phyloP scores from a whole-genome alignment of 352 stramenopile genomes.

The Globisporangium emineosum region DNA sequence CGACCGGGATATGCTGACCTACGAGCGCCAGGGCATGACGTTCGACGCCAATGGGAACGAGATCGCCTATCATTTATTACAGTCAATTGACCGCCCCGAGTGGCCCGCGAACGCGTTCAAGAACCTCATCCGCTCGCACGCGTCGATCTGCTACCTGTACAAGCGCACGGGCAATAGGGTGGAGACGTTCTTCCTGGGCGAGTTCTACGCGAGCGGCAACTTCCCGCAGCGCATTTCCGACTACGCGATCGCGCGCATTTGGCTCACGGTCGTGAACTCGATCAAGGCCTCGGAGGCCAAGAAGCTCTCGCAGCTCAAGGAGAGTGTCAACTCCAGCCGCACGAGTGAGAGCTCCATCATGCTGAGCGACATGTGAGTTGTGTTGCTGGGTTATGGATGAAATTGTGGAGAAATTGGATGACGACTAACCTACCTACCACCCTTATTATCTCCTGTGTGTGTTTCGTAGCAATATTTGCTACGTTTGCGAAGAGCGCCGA shows the following conservation, averaged over 20 bases:
- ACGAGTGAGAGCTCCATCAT: neutral
- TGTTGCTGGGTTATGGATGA: too few species aligned
- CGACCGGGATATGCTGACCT: constrained; percentile 47
- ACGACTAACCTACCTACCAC: neutral
- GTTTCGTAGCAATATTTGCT: constrained; percentile 20
- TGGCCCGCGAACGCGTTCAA: constrained; percentile 24
- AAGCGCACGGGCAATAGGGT: constrained; percentile 11
- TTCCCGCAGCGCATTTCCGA: constrained; percentile 30
- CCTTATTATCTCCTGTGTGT: too few species aligned
- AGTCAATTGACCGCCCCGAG: constrained; percentile 36
- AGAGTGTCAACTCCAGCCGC: neutral
- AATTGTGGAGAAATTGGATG: neutral
- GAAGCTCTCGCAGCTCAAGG: constrained; percentile 12
- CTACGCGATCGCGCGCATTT: constrained; percentile 29
- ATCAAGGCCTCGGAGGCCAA: constrained; percentile 23
- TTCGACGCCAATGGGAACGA: constrained; percentile 27
- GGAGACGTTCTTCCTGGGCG: constrained; percentile 34
- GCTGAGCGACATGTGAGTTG: neutral
- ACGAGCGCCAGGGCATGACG: constrained; percentile 43
- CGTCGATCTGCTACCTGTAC: constrained; percentile 40
- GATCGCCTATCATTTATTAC: constrained; percentile 42
- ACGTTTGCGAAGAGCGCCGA: constrained; percentile 9
- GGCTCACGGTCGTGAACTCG: constrained; percentile 32
- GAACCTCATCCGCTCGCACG: constrained; percentile 24
- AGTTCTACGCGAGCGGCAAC: constrained; percentile 29